Conservation (phyloP, 208 protist species). For the Leishmania lainsoni region DNA sequence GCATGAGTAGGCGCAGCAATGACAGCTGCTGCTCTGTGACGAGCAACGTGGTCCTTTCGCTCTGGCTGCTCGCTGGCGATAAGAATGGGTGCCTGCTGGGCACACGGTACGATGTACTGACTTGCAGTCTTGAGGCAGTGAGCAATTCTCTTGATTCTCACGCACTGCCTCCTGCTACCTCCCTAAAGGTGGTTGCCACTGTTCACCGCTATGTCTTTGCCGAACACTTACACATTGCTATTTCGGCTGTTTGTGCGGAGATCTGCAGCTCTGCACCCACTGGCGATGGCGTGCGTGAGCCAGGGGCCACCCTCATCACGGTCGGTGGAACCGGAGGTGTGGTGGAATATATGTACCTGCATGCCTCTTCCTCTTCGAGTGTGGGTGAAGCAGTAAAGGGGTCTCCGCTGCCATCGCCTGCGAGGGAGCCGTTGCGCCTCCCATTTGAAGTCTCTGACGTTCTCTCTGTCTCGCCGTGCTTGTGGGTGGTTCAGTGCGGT, state of each 20-base stretch:
- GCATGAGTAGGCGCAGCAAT: background rate
- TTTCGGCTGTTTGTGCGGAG: constrained; percentile 21
- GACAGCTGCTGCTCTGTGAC: background rate
- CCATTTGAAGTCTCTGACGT: constrained; percentile 52
- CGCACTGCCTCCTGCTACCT: background rate
- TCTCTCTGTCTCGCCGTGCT: constrained; percentile 32
- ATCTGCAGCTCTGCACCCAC: background rate
- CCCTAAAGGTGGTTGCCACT: constrained; percentile 4
- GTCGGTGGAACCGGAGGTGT: constrained; percentile 23
- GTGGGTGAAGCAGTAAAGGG: background rate
- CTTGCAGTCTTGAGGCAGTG: background rate
- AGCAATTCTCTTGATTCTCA: background rate
- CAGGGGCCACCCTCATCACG: constrained; percentile 9
- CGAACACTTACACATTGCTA: constrained; percentile 24
- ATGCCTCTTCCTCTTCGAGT: background rate
- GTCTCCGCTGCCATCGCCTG: background rate
- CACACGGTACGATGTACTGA: background rate
- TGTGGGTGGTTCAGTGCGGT: constrained; percentile 51
- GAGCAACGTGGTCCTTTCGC: background rate
- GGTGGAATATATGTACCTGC: constrained; percentile 18
- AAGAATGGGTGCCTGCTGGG: constrained; percentile 19
- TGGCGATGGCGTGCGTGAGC: background rate
- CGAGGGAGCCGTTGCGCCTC: constrained; percentile 40
- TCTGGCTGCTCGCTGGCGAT: constrained; percentile 30
- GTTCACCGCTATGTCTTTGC: constrained; percentile 25